Evolutionary conservation across 78 protist species (phyloP).

Genomic region (Planoprotostelium fungivorum): DNA sequence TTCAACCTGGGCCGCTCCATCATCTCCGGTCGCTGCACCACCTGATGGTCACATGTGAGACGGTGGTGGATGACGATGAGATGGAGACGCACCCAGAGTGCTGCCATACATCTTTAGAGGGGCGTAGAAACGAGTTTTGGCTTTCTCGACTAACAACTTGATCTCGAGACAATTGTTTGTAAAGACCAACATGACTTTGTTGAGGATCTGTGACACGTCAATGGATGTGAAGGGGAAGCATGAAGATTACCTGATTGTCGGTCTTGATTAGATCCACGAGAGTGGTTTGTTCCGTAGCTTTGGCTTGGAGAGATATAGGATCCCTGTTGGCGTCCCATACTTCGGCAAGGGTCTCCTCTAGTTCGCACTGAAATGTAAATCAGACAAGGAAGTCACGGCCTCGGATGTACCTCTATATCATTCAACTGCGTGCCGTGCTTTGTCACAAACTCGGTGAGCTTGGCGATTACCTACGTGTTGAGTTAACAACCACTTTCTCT

Average conservation of each 20-base stretch:
- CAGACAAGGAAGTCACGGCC: not conserved
- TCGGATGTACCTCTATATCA: not conserved
- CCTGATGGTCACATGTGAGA: slow-evolving; percentile 29
- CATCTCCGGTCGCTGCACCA: slow-evolving; percentile 52
- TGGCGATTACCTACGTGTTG: not conserved
- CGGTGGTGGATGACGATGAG: slow-evolving; percentile 18
- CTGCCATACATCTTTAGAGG: not conserved
- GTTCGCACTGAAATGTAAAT: slow-evolving; percentile 39
- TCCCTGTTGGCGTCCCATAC: slow-evolving; percentile 30
- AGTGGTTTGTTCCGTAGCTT: slow-evolving; percentile 63
- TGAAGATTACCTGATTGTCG: slow-evolving; percentile 2
- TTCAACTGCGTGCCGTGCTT: not conserved
- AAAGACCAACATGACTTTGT: slow-evolving; percentile 49
- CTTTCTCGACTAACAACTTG: slow-evolving; percentile 36
- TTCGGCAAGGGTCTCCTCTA: slow-evolving; percentile 38
- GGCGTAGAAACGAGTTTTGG: slow-evolving; percentile 5
- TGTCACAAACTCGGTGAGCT: not conserved
- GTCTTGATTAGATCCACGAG: slow-evolving; percentile 57
- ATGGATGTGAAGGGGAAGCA: not conserved
- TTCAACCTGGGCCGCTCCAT: slow-evolving; percentile 59
- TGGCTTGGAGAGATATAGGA: slow-evolving; percentile 39
- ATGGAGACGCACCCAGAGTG: slow-evolving; percentile 5
- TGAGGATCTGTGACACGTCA: slow-evolving; percentile 27
- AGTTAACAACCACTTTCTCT: no score
- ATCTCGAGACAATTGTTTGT: slow-evolving; percentile 33